Percentiles rank a stretch among this genome's conserved stretches.
These are phyloP conservation scores for Pseudogymnoascus sp. DNA, from an alignment of 2,329 filamentous ascomycete genomes.

Conservation along the genomic window DNA sequence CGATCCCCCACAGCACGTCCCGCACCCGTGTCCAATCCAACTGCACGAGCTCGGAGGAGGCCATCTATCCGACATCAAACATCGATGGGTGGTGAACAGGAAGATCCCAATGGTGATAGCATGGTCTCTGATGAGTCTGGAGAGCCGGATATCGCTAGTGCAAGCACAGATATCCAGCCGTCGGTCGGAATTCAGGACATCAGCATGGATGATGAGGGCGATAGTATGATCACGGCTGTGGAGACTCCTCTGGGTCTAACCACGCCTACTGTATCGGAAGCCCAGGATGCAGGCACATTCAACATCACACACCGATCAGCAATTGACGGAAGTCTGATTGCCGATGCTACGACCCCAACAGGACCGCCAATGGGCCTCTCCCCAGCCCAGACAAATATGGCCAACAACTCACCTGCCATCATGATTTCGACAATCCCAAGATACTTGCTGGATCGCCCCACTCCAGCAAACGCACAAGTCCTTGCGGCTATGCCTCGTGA, in stretches of 20 bases:
- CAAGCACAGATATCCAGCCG: constrained; percentile 70
- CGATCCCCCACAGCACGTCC: constrained; percentile 47
- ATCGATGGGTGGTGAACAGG: constrained; percentile 75
- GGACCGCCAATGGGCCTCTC: constrained; percentile 65
- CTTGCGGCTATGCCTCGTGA: constrained; percentile 90
- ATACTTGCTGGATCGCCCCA: constrained; percentile 66
- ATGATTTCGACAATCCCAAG: constrained; percentile 65
- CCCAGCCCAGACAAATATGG: constrained; percentile 53
- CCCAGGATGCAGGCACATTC: constrained; percentile 83
- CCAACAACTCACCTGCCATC: constrained; percentile 67
- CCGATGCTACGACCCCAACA: constrained; percentile 57
- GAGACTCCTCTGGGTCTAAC: constrained; percentile 65
- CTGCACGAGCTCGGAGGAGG: constrained; percentile 54
- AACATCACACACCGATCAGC: constrained; percentile 84
- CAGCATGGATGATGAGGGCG: constrained; percentile 62
- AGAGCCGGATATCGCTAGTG: constrained; percentile 61
- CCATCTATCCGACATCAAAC: constrained; percentile 85
- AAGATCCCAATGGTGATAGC: constrained; percentile 80
- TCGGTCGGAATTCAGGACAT: constrained; percentile 80
- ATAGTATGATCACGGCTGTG: constrained; percentile 64
- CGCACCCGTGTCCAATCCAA: constrained; percentile 43
- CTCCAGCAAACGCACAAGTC: constrained; percentile 60
- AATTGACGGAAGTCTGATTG: constrained; percentile 77
- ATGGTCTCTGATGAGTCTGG: constrained; percentile 69
- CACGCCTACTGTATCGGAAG: constrained; percentile 69